Percentiles rank a stretch among this genome's conserved stretches.
These are phyloP conservation scores for Exophiala sideris DNA, from an alignment of 2,329 filamentous ascomycete species.

Conservation along the genomic window DNA sequence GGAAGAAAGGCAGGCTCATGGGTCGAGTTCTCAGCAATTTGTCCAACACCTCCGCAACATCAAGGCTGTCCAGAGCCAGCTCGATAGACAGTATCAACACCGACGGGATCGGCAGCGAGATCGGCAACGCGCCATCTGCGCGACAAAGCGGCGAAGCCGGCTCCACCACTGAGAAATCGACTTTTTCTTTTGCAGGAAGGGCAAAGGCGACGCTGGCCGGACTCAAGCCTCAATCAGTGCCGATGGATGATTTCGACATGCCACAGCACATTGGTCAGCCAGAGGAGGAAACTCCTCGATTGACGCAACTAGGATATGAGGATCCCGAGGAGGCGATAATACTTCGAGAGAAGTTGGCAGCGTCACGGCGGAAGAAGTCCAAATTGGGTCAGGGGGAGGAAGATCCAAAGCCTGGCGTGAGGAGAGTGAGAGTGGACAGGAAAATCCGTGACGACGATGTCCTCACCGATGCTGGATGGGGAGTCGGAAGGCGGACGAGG, in stretches of 20 bases:
- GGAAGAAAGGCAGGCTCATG: slow-evolving; percentile 38
- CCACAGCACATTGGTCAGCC: slow-evolving; percentile 27
- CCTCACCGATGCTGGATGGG: slow-evolving; percentile 21
- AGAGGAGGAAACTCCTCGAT: slow-evolving; percentile 37
- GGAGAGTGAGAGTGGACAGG: slow-evolving; percentile 6
- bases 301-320: slow-evolving; percentile 50
- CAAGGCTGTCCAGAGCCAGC: slow-evolving; percentile 42
- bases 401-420: slow-evolving; percentile 29
- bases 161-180: slow-evolving; percentile 7
- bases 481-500: slow-evolving; percentile 22
- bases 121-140: slow-evolving; percentile 28
- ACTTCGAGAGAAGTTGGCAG: slow-evolving; percentile 55
- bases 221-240: slow-evolving; percentile 35
- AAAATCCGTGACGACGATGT: slow-evolving; percentile 27
- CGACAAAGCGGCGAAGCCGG: slow-evolving; percentile 5
- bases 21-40: slow-evolving; percentile 42
- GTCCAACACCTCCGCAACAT: slow-evolving; percentile 37
- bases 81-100: slow-evolving; percentile 50
- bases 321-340: slow-evolving; percentile 50
- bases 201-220: slow-evolving; percentile 25
- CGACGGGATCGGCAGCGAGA: slow-evolving; percentile 33
- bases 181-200: slow-evolving; percentile 18
- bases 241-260: slow-evolving; percentile 31
- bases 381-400: slow-evolving; percentile 38
- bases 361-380: slow-evolving; percentile 34